Base-by-base conservation (phyloP, 2,329 filamentous ascomycete genomes). In the Trichoderma oligosporum region DNA sequence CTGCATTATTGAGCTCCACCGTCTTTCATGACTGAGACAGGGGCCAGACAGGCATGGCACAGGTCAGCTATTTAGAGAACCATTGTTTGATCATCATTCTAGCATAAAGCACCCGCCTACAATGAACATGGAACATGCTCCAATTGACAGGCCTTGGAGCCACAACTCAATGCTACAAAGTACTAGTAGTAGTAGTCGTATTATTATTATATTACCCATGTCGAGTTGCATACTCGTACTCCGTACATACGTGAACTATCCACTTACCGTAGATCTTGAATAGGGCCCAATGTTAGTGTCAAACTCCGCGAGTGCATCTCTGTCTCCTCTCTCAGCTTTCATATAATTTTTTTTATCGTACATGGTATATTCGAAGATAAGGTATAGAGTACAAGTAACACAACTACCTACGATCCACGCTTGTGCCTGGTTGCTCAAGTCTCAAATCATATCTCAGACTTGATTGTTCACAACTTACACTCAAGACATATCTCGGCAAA, bases 51-150 rank as follows among this genome's bases (percentile, higher is more conserved):
- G 29, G 29, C 6, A 24, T 54, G 51, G 51, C 51, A 45, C n/a
- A 27, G 44, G 51, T 54, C 51, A 54, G 51, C 47, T 9, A 20
- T 16, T 18, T 27, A 22, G 33, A 51, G 14, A 29, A 29, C 51
- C 31, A 36, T 9, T 25, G 39, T 54, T 54, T 54, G 51, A 54
- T 54, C 51, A 54, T 45, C 51, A 7, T 22, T 45, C 18, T 54
- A 54, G 51, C 39, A 54, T 36, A n/a, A 54, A 44, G 51, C 51
- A 54, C n/a, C n/a, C 51, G 29, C 20, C 29, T 22, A 11, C 38
- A 6, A 41, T 11, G 22, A 22, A 11, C 27, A 11, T 5, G 6
- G 27, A 31, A 11, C 27, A 31, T 31, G 27, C 27, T 31, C 27
- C 11, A 31, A 11, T 11, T 31, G 27, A 31, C 27, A 11, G 27